Conservation (phyloP, 192 early-diverging fungal genomes). For the Dimargaris cristalligena region DNA sequence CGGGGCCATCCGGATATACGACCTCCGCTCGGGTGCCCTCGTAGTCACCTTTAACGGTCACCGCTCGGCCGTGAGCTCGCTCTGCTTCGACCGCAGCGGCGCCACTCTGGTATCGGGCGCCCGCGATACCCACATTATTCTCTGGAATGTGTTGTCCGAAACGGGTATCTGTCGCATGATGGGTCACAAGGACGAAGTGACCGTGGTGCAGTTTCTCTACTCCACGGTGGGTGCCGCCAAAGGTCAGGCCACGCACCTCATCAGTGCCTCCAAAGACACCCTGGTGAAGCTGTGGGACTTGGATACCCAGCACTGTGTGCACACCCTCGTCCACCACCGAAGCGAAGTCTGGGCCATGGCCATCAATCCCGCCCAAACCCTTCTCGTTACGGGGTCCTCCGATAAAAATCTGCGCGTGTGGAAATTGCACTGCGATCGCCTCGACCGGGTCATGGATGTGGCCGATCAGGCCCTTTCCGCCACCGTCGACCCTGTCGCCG, state of each 20-base stretch:
- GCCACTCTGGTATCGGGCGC: slow-evolving; percentile 79
- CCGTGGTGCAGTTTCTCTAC: slow-evolving; percentile 46
- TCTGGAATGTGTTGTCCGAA: slow-evolving; percentile 92
- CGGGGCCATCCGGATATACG: slow-evolving; percentile 86
- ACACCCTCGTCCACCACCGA: slow-evolving; percentile 84
- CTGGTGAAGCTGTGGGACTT: slow-evolving; percentile 95
- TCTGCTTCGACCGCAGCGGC: slow-evolving; percentile 66
- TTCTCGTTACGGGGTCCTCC: slow-evolving; percentile 69
- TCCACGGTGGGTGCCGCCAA: not conserved
- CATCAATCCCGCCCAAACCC: slow-evolving; percentile 37
- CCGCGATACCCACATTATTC: slow-evolving; percentile 80
- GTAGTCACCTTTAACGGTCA: slow-evolving; percentile 82
- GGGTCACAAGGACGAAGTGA: slow-evolving; percentile 94
- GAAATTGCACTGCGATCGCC: slow-evolving; percentile 44
- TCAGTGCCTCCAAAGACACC: slow-evolving; percentile 90
- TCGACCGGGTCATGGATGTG: not conserved
- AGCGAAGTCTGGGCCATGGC: slow-evolving; percentile 88
- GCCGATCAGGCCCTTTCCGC: slow-evolving; percentile 16
- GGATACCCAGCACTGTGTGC: slow-evolving; percentile 80
- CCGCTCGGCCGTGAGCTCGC: slow-evolving; percentile 62
- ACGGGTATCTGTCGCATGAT: slow-evolving; percentile 71
- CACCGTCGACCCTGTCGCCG: slow-evolving; percentile 13
- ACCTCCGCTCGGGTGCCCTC: slow-evolving; percentile 30
- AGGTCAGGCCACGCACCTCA: slow-evolving; percentile 29
- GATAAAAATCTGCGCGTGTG: slow-evolving; percentile 79